Conservation (phyloP, 306 rosid species). For the Prunus dulcis region DNA sequence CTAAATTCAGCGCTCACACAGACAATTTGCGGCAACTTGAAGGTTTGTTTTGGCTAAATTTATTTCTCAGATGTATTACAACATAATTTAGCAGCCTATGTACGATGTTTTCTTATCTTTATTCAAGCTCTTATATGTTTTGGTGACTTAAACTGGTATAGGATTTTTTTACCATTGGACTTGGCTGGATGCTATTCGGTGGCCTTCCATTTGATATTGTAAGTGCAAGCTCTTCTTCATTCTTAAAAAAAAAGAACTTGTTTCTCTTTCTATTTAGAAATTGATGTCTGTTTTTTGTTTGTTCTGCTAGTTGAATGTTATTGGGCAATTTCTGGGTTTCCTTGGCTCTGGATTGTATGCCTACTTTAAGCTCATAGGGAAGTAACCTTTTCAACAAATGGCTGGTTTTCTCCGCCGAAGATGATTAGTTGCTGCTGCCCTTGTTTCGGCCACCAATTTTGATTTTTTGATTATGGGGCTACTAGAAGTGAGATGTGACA, state of each 20-base stretch:
- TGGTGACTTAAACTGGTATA: slow-evolving; percentile 1
- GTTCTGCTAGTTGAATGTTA: slow-evolving; percentile 66
- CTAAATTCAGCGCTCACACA: slow-evolving; percentile 90
- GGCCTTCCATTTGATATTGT: slow-evolving; percentile 77
- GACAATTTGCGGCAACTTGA: slow-evolving; percentile 92
- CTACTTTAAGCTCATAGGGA: slow-evolving; percentile 77
- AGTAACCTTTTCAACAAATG: slow-evolving; percentile 33
- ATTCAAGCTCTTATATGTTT: background rate
- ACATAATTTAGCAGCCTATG: background rate
- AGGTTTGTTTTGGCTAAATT: slow-evolving; percentile 53
- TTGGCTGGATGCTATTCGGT: slow-evolving; percentile 91
- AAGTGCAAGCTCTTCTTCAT: slow-evolving; percentile 23
- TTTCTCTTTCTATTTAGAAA: background rate
- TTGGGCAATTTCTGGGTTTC: slow-evolving; percentile 81
- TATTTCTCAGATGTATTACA: background rate
- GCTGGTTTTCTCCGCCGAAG: slow-evolving; percentile 12
- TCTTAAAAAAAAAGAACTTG: background rate
- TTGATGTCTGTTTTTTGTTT: background rate
- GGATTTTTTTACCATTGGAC: slow-evolving; percentile 89
- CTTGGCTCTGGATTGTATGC: slow-evolving; percentile 85
- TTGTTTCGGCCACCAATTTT: slow-evolving; percentile 2
- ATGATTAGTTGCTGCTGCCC: slow-evolving; percentile 1
- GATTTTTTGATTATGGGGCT: background rate
- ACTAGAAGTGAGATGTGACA: background rate
- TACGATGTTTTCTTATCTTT: background rate